Conservation (phyloP, 352 stramenopile genomes). For the Globisporangium carolinianum region DNA sequence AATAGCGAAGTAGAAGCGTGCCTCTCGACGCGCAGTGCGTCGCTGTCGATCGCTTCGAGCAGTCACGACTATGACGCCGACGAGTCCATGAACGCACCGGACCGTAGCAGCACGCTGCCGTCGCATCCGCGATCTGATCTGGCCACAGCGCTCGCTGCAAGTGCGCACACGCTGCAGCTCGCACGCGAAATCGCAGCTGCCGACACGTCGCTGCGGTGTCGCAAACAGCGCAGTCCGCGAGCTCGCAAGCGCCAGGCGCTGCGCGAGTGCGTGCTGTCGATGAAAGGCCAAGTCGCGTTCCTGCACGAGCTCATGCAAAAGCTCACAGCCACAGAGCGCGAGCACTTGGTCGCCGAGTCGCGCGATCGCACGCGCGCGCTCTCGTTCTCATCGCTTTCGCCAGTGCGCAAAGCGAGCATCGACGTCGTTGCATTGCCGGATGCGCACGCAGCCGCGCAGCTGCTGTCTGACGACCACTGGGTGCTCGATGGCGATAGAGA, state of each 20-base stretch:
- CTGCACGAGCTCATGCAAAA: conserved; percentile 10
- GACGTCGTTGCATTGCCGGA: conserved; percentile 5
- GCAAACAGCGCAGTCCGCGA: conserved; percentile 6
- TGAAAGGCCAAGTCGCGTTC: conserved; percentile 15
- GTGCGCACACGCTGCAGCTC: not conserved
- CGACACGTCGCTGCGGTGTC: not conserved
- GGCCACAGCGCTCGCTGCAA: not conserved
- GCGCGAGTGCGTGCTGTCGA: conserved; percentile 12
- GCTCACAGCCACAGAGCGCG: not conserved
- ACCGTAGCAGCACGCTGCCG: not conserved
- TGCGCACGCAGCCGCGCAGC: conserved; percentile 1
- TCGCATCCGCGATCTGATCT: not conserved
- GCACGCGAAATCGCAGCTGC: not conserved
- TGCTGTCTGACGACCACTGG: conserved; percentile 9
- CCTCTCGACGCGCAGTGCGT: not conserved
- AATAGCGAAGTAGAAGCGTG: too few species aligned
- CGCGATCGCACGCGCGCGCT: not conserved
- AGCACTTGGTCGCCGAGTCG: not conserved
- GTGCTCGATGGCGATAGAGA: not conserved
- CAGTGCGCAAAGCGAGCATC: conserved; percentile 6
- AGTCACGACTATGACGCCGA: conserved; percentile 1
- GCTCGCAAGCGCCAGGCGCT: conserved; percentile 6
- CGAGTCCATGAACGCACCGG: not conserved
- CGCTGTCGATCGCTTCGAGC: not conserved
- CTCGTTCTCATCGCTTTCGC: conserved; percentile 13